Conservation (phyloP, 306 rosid genomes). For the Cajanus cajan region DNA sequence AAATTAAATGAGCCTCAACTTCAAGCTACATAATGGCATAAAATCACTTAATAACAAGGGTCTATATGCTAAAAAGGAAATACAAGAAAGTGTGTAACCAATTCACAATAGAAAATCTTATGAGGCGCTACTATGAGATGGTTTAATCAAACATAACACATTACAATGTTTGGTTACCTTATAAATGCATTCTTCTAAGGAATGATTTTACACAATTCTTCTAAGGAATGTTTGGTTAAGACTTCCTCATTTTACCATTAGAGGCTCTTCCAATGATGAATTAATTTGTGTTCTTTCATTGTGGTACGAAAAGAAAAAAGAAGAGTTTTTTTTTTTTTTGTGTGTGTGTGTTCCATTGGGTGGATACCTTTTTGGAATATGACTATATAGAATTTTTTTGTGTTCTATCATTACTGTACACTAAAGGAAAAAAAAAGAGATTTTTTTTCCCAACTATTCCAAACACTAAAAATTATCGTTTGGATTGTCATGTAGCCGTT, state of each 20-base stretch:
- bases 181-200: not conserved
- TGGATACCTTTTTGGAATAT: no score
- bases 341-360: no score
- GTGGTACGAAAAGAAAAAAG: no score
- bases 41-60: not conserved
- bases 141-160: not conserved
- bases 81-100: not conserved
- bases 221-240: no score
- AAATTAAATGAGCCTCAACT: conserved; percentile 3
- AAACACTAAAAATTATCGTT: no score
- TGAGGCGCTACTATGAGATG: not conserved
- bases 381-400: no score
- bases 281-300: not conserved
- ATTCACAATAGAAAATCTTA: conserved; percentile 8
- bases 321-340: no score
- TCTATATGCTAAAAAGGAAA: not conserved
- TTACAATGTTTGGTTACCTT: not conserved
- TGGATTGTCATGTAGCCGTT: not conserved
- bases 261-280: not conserved
- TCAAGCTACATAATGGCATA: not conserved
- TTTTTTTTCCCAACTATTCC: no score
- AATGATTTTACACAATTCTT: not conserved
- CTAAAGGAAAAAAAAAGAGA: no score
- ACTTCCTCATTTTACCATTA: not conserved
- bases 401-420: no score